phyloP scores from a whole-genome alignment of 2,329 filamentous ascomycete species.

The Pseudogymnoascus sp. region DNA sequence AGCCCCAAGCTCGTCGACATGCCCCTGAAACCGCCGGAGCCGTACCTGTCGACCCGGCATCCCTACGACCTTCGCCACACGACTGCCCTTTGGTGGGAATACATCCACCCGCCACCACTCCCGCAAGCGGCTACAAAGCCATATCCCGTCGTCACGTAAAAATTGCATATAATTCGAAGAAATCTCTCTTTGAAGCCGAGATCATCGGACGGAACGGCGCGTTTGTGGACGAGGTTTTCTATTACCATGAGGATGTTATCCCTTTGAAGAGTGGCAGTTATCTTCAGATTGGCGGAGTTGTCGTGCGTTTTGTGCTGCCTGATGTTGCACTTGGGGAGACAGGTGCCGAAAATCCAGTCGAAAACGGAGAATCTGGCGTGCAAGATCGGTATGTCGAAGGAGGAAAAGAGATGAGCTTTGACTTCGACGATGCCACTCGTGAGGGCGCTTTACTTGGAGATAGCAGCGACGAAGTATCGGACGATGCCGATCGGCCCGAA shows the following conservation, averaged over 20 bases:
- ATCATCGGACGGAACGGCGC: slow-evolving; percentile 57
- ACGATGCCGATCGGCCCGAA: slow-evolving; percentile 12
- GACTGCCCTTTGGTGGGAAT: slow-evolving; percentile 63
- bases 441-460: slow-evolving; percentile 47
- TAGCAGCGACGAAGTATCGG: slow-evolving; percentile 39
- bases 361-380: slow-evolving; percentile 39
- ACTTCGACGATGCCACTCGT: slow-evolving; percentile 57
- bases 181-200: slow-evolving; percentile 55
- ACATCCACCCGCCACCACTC: slow-evolving; percentile 58
- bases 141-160: slow-evolving; percentile 69
- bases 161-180: slow-evolving; percentile 60
- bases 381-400: slow-evolving; percentile 46
- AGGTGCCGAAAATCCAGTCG: slow-evolving; percentile 45
- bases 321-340: slow-evolving; percentile 50
- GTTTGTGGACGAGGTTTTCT: slow-evolving; percentile 55
- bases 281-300: slow-evolving; percentile 66
- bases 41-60: slow-evolving; percentile 50
- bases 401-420: slow-evolving; percentile 65
- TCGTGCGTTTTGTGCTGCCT: slow-evolving; percentile 62
- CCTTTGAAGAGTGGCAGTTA: slow-evolving; percentile 55
- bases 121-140: slow-evolving; percentile 56
- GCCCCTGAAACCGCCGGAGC: slow-evolving; percentile 53
- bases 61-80: slow-evolving; percentile 51
- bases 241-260: slow-evolving; percentile 44
- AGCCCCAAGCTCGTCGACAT: slow-evolving; percentile 35